Conservation (phyloP, 345 rosid genomes). For the Ceriops tagal region DNA sequence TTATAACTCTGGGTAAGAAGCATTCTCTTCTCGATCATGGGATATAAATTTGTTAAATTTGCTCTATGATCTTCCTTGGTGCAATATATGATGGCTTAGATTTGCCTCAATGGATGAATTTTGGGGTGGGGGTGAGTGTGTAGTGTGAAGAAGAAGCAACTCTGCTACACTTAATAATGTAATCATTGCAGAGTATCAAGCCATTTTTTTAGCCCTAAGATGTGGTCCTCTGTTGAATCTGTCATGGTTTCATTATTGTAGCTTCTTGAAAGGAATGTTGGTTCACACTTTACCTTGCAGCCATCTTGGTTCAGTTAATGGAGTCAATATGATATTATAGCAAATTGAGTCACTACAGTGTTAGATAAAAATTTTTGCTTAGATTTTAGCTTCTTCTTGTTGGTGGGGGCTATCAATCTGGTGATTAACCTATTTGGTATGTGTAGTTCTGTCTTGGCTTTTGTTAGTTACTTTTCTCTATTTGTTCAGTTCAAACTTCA, state of each 20-base stretch:
- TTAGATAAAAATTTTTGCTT: background rate
- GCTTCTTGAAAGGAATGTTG: background rate
- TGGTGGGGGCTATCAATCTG: conserved; percentile 38
- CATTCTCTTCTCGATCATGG: background rate
- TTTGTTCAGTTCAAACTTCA: conserved; percentile 67
- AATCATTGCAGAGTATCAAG: too few relatives aligned
- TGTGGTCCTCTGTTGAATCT: background rate
- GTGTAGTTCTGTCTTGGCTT: background rate
- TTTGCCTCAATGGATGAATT: background rate
- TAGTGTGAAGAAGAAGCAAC: too few relatives aligned
- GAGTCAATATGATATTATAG: background rate
- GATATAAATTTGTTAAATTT: background rate
- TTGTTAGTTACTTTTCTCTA: conserved; percentile 3
- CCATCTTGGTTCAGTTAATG: background rate
- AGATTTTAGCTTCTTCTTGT: background rate
- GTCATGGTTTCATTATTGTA: background rate
- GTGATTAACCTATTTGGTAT: conserved; percentile 40
- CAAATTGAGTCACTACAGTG: background rate
- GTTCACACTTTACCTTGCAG: background rate
- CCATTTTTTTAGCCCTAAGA: too few relatives aligned
- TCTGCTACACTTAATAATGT: too few relatives aligned
- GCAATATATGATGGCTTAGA: background rate
- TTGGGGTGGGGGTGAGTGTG: too few relatives aligned
- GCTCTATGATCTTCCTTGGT: background rate
- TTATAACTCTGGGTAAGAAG: conserved; percentile 29